Evolutionary conservation across 2,329 filamentous ascomycete species (phyloP).

Genomic region (Diaporthe ilicicola): DNA sequence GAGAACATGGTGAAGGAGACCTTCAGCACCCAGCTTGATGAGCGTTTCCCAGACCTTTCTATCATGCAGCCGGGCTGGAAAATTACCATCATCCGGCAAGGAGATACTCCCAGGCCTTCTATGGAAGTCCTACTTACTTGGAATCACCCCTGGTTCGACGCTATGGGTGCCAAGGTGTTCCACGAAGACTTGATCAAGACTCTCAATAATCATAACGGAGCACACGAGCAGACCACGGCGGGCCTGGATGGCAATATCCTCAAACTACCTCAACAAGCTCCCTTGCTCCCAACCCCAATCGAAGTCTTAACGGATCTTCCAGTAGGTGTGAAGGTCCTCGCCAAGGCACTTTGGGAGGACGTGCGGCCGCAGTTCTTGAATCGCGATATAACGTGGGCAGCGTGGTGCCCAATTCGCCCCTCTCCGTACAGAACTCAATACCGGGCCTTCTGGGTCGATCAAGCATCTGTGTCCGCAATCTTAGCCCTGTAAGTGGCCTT

Average conservation of each 20-base stretch:
- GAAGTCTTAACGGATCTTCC: constrained; percentile 31
- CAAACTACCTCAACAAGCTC: constrained; percentile 36
- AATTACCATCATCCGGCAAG: constrained; percentile 32
- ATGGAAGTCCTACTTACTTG: constrained; percentile 34
- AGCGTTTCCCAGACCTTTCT: constrained; percentile 31
- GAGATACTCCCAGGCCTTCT: constrained; percentile 19
- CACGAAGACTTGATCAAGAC: constrained; percentile 39
- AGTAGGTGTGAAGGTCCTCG: constrained; percentile 15
- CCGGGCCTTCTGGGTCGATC: constrained; percentile 28
- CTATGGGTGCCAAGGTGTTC: constrained; percentile 29
- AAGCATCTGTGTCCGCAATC: constrained; percentile 26
- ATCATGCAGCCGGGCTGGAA: constrained; percentile 33
- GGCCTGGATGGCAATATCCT: constrained; percentile 38
- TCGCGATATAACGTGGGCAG: constrained; percentile 33
- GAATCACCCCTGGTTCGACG: constrained; percentile 32
- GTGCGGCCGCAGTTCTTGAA: constrained; percentile 31
- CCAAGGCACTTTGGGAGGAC: constrained; percentile 29
- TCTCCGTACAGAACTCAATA: constrained; percentile 28
- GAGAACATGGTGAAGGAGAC: constrained; percentile 16
- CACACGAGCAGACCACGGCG: constrained; percentile 35
- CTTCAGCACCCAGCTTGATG: constrained; percentile 32
- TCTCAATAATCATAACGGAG: constrained; percentile 37
- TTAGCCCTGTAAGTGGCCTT: no score
- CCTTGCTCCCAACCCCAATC: constrained; percentile 40
- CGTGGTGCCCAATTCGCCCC: constrained; percentile 33